Evolutionary conservation across 2,329 filamentous ascomycete species (phyloP).

Genomic region (Fusarium mundagurra): DNA sequence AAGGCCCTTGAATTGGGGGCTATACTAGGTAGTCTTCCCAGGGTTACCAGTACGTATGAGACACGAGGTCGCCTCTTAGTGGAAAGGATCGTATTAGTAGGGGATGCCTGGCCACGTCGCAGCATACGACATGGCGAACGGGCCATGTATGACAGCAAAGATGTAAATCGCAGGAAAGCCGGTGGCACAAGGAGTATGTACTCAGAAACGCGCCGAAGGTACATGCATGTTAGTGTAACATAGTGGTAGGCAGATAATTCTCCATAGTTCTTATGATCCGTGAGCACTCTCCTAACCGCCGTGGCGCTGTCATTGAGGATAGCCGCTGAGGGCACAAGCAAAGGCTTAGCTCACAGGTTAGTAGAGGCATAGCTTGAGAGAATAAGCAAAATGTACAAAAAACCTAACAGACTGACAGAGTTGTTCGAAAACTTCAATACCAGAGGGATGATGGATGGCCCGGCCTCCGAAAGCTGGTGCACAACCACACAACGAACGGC

Average conservation of each 20-base stretch:
- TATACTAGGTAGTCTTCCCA: too few relatives aligned
- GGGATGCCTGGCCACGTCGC: too few relatives aligned
- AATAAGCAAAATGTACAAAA: rapidly evolving
- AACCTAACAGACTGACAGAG: rapidly evolving
- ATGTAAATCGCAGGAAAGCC: not conserved
- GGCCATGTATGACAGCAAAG: not conserved
- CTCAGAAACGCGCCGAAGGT: not conserved
- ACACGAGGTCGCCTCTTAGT: not conserved
- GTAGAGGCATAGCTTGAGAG: rapidly evolving
- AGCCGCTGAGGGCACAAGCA: rapidly evolving
- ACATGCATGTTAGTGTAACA: not conserved
- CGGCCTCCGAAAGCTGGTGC: not conserved
- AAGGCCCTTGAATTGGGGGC: not conserved
- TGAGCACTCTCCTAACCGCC: not conserved
- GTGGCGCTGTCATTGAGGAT: not conserved
- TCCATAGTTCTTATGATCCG: not conserved
- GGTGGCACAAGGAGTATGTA: not conserved
- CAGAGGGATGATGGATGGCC: rapidly evolving
- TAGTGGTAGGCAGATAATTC: not conserved
- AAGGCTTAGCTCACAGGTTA: rapidly evolving
- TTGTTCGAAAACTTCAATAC: not conserved
- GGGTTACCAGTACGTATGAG: not conserved
- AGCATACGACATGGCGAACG: not conserved
- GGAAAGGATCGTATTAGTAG: not conserved
- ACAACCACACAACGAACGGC: not conserved